Evolutionary conservation across 306 rosid species (phyloP).

Genomic region (Arachis stenosperma): DNA sequence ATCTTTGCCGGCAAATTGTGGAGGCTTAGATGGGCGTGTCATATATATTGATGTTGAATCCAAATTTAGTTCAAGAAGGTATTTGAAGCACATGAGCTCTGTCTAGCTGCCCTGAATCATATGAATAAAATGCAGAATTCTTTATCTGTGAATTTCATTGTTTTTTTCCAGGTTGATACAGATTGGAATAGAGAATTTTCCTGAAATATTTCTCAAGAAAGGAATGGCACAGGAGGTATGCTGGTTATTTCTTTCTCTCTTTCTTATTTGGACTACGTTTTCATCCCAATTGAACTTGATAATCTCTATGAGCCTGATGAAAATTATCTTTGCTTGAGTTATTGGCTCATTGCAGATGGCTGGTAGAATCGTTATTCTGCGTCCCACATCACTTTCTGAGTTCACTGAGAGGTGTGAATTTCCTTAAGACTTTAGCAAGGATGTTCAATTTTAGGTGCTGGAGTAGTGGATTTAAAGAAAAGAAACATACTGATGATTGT

Average conservation of each 20-base stretch:
- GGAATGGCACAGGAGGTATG: conserved; percentile 91
- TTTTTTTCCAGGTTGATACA: conserved; percentile 70
- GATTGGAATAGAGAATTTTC: conserved; percentile 81
- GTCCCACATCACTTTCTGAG: conserved; percentile 79
- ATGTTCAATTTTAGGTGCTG: conserved; percentile 1
- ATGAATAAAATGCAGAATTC: background rate
- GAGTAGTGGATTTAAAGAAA: conserved; percentile 6
- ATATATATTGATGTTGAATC: conserved; percentile 86
- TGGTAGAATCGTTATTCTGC: conserved; percentile 81
- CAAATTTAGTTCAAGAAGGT: conserved; percentile 91
- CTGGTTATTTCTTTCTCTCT: conserved; percentile 1
- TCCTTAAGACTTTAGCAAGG: conserved; percentile 15
- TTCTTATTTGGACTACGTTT: conserved; percentile 17
- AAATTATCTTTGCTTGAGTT: conserved; percentile 30
- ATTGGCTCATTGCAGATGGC: conserved; percentile 66
- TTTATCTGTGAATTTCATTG: background rate
- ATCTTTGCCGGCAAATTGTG: conserved; percentile 63
- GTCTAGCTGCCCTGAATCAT: conserved; percentile 19
- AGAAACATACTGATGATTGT: conserved; percentile 10
- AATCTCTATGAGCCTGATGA: background rate
- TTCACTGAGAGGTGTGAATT: conserved; percentile 75
- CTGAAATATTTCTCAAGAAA: conserved; percentile 75
- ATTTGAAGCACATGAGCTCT: conserved; percentile 13
- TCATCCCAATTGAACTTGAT: conserved; percentile 14
- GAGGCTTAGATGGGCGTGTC: conserved; percentile 85